Evolutionary conservation across 1,284 basidiomycete genomes (phyloP), one percentile per base, ranked within the genome.

Genomic region (Trichosporon ovoides): DNA sequence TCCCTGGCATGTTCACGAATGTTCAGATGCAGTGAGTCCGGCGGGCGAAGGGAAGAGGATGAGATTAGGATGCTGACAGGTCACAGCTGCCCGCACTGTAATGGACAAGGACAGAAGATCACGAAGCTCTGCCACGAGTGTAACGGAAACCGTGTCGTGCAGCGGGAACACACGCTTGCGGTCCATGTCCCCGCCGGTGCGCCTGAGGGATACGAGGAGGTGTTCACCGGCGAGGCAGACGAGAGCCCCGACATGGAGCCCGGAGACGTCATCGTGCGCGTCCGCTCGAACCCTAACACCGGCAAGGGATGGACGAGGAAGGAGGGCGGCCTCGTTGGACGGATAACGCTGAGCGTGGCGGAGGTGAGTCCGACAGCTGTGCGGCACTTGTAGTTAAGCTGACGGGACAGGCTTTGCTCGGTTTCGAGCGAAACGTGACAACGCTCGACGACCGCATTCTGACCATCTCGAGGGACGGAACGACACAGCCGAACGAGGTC

Each of bases 401-500:
- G 20, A 52, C 38, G 31, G 19, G 19, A 9, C 52, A 77, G 74
- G 77, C 77, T 7, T 61, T 79, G 24, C 71, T 78, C 22, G 78
- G 78, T 0, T 77, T 79, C 55, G 70, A 77, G 59, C 84, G 86
- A 33, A 91, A 92, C 69, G 74, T 98, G 60, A 91, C 87, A 3
- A 91, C 93, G 75, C 81, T 98, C 57, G 93, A 96, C 71, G 93
- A 91, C 3, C 87, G 88, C 69, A 77, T 81, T n/a, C 83, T 97
- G 43, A 80, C 82, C 50, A 77, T 98, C 19, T 79, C 81, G 40
- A 82, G 91, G 55, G 79, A 81, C 35, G 87, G 85, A 13, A 89
- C 94, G 1, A 96, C 94, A 38, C 93, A 98, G 72, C 94, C 94
- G 64, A 89, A 89, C 84, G 90, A 87, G 72, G 89, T 96, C 7